Evolutionary conservation across 805 yeast species (phyloP).

Genomic region (Cyberlindnera suaveolens): DNA sequence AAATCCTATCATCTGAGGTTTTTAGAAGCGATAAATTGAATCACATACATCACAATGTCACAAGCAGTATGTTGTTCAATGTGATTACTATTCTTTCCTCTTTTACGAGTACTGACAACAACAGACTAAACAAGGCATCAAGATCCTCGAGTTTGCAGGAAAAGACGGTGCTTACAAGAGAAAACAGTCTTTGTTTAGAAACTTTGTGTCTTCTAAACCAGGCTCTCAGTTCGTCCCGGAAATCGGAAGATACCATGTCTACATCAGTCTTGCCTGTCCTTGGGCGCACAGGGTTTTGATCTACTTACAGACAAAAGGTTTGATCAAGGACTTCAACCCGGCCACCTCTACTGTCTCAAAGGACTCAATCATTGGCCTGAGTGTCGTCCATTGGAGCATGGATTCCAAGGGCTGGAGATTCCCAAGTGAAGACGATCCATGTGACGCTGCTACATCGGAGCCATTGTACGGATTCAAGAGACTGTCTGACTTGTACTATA

Average conservation of each 20-base stretch:
- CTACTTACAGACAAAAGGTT: slow-evolving; percentile 67
- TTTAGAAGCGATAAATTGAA: too few relatives aligned
- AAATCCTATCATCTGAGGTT: too few relatives aligned
- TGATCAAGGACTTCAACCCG: slow-evolving; percentile 37
- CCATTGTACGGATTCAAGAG: slow-evolving; percentile 53
- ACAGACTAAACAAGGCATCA: slow-evolving; percentile 19
- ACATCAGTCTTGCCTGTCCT: slow-evolving; percentile 87
- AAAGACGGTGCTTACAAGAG: slow-evolving; percentile 53
- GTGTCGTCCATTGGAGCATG: slow-evolving; percentile 90
- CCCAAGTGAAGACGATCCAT: slow-evolving; percentile 37
- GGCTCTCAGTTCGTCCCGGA: slow-evolving; percentile 71
- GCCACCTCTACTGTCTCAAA: slow-evolving; percentile 22
- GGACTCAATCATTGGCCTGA: slow-evolving; percentile 49
- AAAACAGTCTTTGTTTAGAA: slow-evolving; percentile 53
- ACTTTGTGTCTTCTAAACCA: slow-evolving; percentile 48
- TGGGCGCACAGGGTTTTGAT: slow-evolving; percentile 89
- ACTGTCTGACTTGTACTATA: slow-evolving; percentile 65
- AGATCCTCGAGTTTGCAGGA: slow-evolving; percentile 44
- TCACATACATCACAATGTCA: neutral
- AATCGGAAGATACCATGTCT: slow-evolving; percentile 75
- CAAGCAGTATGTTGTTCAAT: neutral
- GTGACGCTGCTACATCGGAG: slow-evolving; percentile 45
- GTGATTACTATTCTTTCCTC: neutral
- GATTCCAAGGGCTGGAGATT: slow-evolving; percentile 89
- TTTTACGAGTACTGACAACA: slow-evolving; percentile 2